Evolutionary conservation across 2,329 filamentous ascomycete species (phyloP).

Genomic region (Periconia sp.): DNA sequence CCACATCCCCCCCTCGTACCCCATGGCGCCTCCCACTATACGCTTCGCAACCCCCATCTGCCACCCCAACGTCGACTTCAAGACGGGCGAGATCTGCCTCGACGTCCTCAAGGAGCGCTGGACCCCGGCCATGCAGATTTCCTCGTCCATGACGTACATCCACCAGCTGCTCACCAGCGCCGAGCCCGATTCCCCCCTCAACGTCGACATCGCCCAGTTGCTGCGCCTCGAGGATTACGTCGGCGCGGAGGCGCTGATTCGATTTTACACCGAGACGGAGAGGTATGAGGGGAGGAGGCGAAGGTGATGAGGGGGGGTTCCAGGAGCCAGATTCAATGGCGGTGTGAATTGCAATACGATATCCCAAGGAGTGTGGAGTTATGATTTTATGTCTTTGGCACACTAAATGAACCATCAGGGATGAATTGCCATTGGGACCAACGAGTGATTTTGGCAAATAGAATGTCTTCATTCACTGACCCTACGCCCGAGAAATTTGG

Average conservation of each 20-base stretch:
- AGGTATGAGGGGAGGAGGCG: constrained; percentile 36
- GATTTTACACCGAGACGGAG: constrained; percentile 67
- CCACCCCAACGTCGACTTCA: constrained; percentile 46
- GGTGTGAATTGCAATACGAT: background rate
- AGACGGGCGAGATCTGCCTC: constrained; percentile 88
- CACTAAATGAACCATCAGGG: too few relatives aligned
- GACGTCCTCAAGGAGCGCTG: constrained; percentile 78
- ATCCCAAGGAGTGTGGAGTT: too few relatives aligned
- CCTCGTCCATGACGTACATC: constrained; percentile 71
- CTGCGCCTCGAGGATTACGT: constrained; percentile 68
- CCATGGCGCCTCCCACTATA: constrained; percentile 74
- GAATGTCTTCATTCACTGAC: too few relatives aligned
- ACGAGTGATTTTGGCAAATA: too few relatives aligned
- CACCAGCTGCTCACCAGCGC: constrained; percentile 69
- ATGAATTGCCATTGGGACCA: too few relatives aligned
- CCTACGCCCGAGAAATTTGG: too few relatives aligned
- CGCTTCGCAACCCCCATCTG: constrained; percentile 65
- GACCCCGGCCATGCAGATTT: constrained; percentile 83
- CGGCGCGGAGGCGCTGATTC: constrained; percentile 69
- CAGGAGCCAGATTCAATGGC: background rate
- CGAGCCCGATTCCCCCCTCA: constrained; percentile 74
- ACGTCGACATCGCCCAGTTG: constrained; percentile 75
- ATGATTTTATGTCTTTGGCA: too few relatives aligned
- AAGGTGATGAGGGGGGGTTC: constrained; percentile 1
- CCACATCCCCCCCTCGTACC: constrained; percentile 75